phyloP scores from a whole-genome alignment of 2,329 filamentous ascomycete genomes.

The Fusarium paranaense region DNA sequence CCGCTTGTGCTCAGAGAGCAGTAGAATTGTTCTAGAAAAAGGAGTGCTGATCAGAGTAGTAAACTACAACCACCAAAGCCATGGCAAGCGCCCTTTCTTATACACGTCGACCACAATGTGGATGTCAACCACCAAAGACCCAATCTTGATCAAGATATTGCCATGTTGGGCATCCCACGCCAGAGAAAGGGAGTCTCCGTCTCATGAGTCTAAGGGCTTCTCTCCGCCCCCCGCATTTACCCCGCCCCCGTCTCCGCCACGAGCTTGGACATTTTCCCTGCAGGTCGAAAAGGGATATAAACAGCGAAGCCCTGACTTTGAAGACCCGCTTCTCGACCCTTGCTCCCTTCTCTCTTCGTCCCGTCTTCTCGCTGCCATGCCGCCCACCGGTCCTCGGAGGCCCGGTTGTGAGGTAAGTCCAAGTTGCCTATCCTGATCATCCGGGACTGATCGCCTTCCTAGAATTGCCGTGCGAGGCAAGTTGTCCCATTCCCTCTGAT shows the following conservation, averaged over 20 bases:
- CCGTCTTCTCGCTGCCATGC: conserved; percentile 8
- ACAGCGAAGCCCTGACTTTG: conserved; percentile 19
- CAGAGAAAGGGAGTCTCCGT: neutral
- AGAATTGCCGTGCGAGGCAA: conserved; percentile 38
- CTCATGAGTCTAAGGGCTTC: neutral
- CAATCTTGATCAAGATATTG: neutral
- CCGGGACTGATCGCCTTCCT: neutral
- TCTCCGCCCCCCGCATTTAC: conserved; percentile 8
- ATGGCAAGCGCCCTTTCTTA: conserved; percentile 3
- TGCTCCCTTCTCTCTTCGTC: neutral
- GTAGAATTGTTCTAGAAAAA: neutral
- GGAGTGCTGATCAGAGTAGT: neutral
- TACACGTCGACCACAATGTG: neutral
- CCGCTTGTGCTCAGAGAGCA: neutral
- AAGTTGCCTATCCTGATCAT: neutral
- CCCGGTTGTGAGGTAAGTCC: conserved; percentile 29
- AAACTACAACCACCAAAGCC: neutral
- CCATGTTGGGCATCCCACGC: neutral
- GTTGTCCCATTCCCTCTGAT: neutral
- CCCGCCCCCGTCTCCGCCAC: conserved; percentile 3
- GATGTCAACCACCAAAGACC: neutral
- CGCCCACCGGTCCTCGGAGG: conserved; percentile 26
- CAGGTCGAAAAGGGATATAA: conserved; percentile 36
- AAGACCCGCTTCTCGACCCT: conserved; percentile 9
- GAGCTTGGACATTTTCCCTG: conserved; percentile 24